Conservation (phyloP, 2,329 filamentous ascomycete species). For the Trichoderma hamatum region DNA sequence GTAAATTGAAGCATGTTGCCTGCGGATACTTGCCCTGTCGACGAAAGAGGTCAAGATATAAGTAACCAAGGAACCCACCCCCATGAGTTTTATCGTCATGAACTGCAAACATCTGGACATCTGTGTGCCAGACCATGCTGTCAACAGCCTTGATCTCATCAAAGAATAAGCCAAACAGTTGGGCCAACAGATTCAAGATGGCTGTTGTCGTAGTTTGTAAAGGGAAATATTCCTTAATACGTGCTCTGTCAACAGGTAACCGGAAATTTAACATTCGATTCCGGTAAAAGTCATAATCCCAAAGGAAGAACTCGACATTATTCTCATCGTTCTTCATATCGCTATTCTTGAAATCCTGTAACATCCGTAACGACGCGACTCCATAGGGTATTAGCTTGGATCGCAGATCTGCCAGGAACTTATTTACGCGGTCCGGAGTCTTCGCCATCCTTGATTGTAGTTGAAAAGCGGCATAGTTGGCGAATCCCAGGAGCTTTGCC, state of each 20-base stretch:
- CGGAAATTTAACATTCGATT: background rate
- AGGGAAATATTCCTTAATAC: background rate
- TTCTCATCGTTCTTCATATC: background rate
- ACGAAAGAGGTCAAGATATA: background rate
- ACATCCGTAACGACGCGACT: background rate
- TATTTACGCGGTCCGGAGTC: background rate
- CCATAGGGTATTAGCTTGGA: background rate
- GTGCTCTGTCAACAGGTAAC: background rate
- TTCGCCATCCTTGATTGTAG: background rate
- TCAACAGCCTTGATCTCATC: background rate
- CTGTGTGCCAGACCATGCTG: background rate
- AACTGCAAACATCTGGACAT: background rate
- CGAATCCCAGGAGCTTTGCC: background rate
- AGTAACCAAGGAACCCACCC: background rate
- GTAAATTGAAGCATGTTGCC: background rate
- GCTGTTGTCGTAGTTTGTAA: background rate
- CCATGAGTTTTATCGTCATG: background rate
- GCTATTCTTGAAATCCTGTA: background rate
- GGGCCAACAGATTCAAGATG: background rate
- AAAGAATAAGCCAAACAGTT: background rate
- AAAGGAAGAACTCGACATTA: background rate
- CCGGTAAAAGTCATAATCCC: background rate
- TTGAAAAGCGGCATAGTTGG: background rate
- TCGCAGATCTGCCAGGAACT: background rate
- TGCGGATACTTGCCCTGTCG: background rate